Evolutionary conservation across 768 basidiomycete species (phyloP).

Genomic region (Termitomyces sp.): DNA sequence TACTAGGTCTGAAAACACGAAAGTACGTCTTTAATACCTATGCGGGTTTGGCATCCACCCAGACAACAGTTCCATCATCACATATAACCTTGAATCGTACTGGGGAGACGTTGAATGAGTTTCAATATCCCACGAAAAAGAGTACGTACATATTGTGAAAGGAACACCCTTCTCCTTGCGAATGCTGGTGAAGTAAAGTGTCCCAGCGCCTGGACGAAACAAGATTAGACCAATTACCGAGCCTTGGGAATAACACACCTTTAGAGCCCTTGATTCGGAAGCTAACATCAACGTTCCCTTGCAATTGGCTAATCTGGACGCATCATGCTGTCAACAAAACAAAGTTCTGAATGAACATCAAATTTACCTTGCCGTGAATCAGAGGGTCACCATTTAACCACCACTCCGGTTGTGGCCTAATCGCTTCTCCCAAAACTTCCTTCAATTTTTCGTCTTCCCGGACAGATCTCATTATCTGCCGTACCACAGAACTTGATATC

Average conservation of each 20-base stretch:
- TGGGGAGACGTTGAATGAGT: constrained; percentile 21
- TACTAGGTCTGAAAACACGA: neutral
- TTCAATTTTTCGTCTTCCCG: constrained; percentile 48
- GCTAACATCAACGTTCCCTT: constrained; percentile 76
- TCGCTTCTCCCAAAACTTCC: constrained; percentile 60
- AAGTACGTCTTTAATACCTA: constrained; percentile 1
- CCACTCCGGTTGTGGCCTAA: constrained; percentile 64
- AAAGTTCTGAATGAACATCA: neutral
- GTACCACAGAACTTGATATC: constrained; percentile 70
- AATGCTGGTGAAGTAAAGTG: constrained; percentile 81
- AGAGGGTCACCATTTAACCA: constrained; percentile 76
- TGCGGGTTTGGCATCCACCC: constrained; percentile 34
- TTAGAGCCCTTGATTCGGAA: constrained; percentile 73
- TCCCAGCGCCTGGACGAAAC: constrained; percentile 54
- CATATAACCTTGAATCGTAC: constrained; percentile 69
- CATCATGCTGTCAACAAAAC: neutral
- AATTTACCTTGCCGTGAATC: constrained; percentile 63
- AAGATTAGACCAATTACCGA: neutral
- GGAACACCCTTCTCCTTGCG: constrained; percentile 69
- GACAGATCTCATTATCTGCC: constrained; percentile 59
- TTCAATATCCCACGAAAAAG: neutral
- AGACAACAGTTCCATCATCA: constrained; percentile 53
- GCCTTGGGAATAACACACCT: constrained; percentile 34
- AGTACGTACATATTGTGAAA: constrained; percentile 61
- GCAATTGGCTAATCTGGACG: constrained; percentile 63